These are phyloP conservation scores for Purshia tridentata DNA, from an alignment of 306 rosid genomes.

Conservation along the genomic window DNA sequence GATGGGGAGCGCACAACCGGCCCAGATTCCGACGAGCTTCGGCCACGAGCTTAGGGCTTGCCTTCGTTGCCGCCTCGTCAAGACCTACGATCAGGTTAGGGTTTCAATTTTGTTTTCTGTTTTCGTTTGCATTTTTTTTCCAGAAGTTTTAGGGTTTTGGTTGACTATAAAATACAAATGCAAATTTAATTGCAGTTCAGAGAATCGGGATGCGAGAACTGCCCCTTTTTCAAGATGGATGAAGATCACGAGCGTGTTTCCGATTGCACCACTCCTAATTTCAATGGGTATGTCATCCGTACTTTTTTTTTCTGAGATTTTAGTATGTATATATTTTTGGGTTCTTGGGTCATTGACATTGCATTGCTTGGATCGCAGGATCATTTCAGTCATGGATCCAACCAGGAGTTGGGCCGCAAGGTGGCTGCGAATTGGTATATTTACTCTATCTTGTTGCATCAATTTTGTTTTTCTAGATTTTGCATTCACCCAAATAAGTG, in stretches of 20 bases:
- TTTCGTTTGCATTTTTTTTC: neutral
- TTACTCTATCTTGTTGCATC: neutral
- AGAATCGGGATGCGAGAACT: conserved; percentile 91
- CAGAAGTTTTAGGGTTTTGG: neutral
- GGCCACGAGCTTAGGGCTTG: conserved; percentile 95
- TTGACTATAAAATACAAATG: neutral
- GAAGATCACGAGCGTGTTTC: conserved; percentile 82
- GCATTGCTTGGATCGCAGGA: conserved; percentile 31
- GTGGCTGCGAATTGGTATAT: conserved; percentile 85
- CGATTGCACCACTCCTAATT: conserved; percentile 94
- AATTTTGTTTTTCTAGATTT: neutral
- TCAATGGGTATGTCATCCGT: conserved; percentile 58
- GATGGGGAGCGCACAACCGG: conserved; percentile 58
- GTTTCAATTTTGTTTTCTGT: neutral
- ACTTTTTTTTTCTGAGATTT: neutral
- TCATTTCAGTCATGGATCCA: conserved; percentile 94
- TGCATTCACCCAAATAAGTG: neutral
- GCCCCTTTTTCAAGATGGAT: conserved; percentile 89
- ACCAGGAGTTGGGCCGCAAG: conserved; percentile 90
- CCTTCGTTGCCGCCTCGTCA: conserved; percentile 96
- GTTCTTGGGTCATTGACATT: neutral
- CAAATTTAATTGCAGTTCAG: conserved; percentile 50
- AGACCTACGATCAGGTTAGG: conserved; percentile 95
- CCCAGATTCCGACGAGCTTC: conserved; percentile 89
- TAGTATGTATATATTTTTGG: neutral